Base-by-base conservation (phyloP, 495 filamentous ascomycete genomes). In the Aspergillus asperescens region DNA sequence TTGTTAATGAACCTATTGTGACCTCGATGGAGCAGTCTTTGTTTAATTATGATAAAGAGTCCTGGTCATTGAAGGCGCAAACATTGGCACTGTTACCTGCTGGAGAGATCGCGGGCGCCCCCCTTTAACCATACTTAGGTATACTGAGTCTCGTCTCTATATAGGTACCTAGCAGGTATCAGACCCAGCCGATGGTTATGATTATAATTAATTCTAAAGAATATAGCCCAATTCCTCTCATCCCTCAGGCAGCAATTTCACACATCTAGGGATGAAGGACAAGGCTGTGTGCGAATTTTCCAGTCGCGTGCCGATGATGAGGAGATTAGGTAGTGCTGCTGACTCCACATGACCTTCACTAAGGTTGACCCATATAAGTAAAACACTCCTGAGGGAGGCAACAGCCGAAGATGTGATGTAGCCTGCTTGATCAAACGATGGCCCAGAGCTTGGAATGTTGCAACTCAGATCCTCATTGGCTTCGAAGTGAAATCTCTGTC, bases 261-360 rank as follows among this genome's bases (percentile, higher is more conserved):
- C 29, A 13, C 27, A 32, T 13, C 46, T 35, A 12, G 24, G 16
- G 39, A 34, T 18, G 10, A 38, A 38, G 45, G n/a, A 23, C 32
- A 22, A 6, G 20, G 10, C 47, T 18, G 20, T 28, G 41, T 32
- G 50, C 37, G 22, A 51, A 52, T 52, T 52, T 44, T 34, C 39
- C 22, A 47, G 51, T 54, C 51, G 51, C 51, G 51, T 54, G 51
- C 42, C 47, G 29, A 39, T 24, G 41, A 12, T 32, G 42, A 54
- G 47, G 42, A 47, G 47, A 52, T 19, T 35, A 13, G 5, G 42
- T 53, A 53, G 41, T 16, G 22, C 32, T 48, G 46, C 37, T 44
- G 46, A 55, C 52, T 37, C 29, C 38, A 39, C 46, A 49, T 49
- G 29, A 47, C 44, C 29, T 13, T 46, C 43, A 4, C 13, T 22